These are phyloP conservation scores for Cyberlindnera xylosilytica DNA, from an alignment of 805 yeast genomes.

Conservation along the genomic window DNA sequence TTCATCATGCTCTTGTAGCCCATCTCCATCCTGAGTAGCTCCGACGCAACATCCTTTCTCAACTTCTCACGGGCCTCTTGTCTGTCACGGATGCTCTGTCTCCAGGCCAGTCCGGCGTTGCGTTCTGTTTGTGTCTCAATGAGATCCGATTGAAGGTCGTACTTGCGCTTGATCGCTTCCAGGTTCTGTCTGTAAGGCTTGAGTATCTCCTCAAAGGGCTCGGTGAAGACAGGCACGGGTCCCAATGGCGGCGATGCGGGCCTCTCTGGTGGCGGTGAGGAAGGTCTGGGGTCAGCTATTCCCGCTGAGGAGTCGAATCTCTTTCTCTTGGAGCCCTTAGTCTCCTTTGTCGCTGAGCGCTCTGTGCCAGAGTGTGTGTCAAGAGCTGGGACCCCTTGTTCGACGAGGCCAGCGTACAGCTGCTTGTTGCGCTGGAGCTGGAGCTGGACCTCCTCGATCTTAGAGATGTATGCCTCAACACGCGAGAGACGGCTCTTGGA, in stretches of 20 bases:
- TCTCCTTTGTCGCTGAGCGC: not conserved
- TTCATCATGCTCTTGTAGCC: conserved; percentile 19
- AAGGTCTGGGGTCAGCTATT: not conserved
- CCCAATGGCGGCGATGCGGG: conserved; percentile 15
- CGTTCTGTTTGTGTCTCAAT: conserved; percentile 18
- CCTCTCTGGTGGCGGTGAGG: conserved; percentile 17
- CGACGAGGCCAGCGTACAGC: conserved; percentile 19
- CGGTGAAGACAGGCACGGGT: conserved; percentile 22
- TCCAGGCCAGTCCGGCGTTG: conserved; percentile 23
- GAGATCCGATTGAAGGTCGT: conserved; percentile 18
- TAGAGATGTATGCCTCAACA: conserved; percentile 31
- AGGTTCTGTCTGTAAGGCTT: conserved; percentile 16
- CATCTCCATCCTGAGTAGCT: conserved; percentile 8
- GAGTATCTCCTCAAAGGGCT: conserved; percentile 19
- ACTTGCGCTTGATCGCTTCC: conserved; percentile 14
- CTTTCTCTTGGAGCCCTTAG: conserved; percentile 4
- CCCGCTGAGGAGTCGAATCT: not conserved
- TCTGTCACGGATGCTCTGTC: conserved; percentile 19
- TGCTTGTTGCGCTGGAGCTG: conserved; percentile 22
- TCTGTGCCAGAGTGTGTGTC: conserved; percentile 13
- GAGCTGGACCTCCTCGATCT: conserved; percentile 30
- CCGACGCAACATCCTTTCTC: conserved; percentile 2
- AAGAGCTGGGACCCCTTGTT: conserved; percentile 15
- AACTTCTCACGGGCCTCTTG: conserved; percentile 12
- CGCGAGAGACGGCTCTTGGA: conserved; percentile 28